Evolutionary conservation across 176 grass and related monocot species (phyloP), one percentile per base, ranked within the genome.

Genomic region (Cenchrus purpureus): DNA sequence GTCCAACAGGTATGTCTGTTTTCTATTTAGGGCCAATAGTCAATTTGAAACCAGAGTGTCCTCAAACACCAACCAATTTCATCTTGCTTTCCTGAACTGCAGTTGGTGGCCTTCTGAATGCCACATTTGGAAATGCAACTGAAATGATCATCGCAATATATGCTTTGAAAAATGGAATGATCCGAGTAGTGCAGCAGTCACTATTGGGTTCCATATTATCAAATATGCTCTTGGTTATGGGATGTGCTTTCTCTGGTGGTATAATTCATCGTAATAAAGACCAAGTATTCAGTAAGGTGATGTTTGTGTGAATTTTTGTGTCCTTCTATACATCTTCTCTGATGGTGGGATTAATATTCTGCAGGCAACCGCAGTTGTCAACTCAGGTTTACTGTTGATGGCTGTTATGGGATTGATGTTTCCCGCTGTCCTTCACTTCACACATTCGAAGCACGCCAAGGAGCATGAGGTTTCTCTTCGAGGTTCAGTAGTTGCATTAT

Each of bases 21-120:
- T 91, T 91, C 31, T 72, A 61, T 79, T 75, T 57, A 73, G 77
- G 48, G 54, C 34, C 78, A 67, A 48, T 79, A 17, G 65, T 29
- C 0, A 49, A 52, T 6, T 80, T 46, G 12, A 78, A 69, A 31
- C 10, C 53, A 13, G 1, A 59, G 15, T 4, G 2, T 17, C 49
- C 37, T 70, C 5, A 70, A 70, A 59, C 43, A 68, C 3, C 14
- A 17, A 31, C 1, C 13, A 25, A 58, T 64, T 51, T 85, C 31
- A 4, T 82, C 70, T 89, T 40, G 37, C 37, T 40, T 79, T 31
- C 31, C 63, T 37, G 69, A 56, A 48, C 59, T 93, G 69, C 88
- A 98, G 95, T 95, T 86, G 91, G 92, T 54, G 92, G 92, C 20
- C 90, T 98, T 48, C 68, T 95, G 66, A 98, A 98, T 93, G 95